phyloP scores from a whole-genome alignment of 495 filamentous ascomycete genomes.

The Podospora australis region DNA sequence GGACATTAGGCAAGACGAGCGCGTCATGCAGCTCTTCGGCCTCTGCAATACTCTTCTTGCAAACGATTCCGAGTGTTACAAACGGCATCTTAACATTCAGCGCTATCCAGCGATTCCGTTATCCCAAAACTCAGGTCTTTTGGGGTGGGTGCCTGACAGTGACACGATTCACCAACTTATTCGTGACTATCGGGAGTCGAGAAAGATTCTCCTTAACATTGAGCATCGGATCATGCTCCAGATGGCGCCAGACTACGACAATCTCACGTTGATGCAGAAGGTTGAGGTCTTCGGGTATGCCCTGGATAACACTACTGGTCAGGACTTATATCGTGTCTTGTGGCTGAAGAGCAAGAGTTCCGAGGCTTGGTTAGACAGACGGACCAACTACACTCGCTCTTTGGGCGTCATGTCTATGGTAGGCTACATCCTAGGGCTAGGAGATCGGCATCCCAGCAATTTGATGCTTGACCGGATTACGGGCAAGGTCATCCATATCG shows the following conservation, averaged over 20 bases:
- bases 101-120: slow-evolving; percentile 90
- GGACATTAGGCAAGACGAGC: slow-evolving; percentile 96
- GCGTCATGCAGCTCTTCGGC: slow-evolving; percentile 98
- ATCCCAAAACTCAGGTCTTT: slow-evolving; percentile 88
- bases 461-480: slow-evolving; percentile 93
- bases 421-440: slow-evolving; percentile 93
- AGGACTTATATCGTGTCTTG: slow-evolving; percentile 94
- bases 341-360: slow-evolving; percentile 99
- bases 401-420: slow-evolving; percentile 99
- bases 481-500: slow-evolving; percentile 94
- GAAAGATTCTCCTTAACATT: slow-evolving; percentile 96
- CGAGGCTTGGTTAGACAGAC: slow-evolving; percentile 92
- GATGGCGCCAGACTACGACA: slow-evolving; percentile 99
- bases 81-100: slow-evolving; percentile 92
- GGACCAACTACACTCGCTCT: slow-evolving; percentile 96
- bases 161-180: slow-evolving; percentile 96
- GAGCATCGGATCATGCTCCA: slow-evolving; percentile 99
- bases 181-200: slow-evolving; percentile 91
- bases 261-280: slow-evolving; percentile 98
- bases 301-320: slow-evolving; percentile 96
- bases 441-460: slow-evolving; percentile 94
- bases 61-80: slow-evolving; percentile 91
- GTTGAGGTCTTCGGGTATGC: slow-evolving; percentile 99
- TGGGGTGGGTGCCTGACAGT: slow-evolving; percentile 97
- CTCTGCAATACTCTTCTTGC: slow-evolving; percentile 89